Evolutionary conservation across 371 early-diverging fungal genomes (phyloP).

Genomic region (Saksenaea vasiformis): DNA sequence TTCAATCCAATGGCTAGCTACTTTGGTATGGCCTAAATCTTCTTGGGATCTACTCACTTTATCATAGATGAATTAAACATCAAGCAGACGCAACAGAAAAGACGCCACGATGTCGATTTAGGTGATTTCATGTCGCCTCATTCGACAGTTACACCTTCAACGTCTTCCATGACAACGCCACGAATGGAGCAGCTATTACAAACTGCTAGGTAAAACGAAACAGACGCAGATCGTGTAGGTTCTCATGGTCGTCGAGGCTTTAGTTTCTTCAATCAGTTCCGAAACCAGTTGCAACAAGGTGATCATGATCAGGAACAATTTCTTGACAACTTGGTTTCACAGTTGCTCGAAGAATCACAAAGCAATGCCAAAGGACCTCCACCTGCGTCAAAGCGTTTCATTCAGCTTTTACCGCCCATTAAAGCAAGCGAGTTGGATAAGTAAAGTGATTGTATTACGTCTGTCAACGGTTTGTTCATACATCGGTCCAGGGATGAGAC

Average conservation of each 20-base stretch:
- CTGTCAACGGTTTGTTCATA: too few species aligned
- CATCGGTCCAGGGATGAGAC: slow-evolving; percentile 52
- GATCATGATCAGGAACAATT: slow-evolving; percentile 48
- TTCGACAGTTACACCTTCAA: background rate
- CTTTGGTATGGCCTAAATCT: slow-evolving; percentile 24
- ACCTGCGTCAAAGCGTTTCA: slow-evolving; percentile 51
- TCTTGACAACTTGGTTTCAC: slow-evolving; percentile 48
- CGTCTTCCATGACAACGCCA: background rate
- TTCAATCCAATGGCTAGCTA: slow-evolving; percentile 28
- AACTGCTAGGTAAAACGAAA: slow-evolving; percentile 34
- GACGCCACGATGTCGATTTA: slow-evolving; percentile 36
- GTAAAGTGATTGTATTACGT: slow-evolving; percentile 13
- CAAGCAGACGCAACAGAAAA: slow-evolving; percentile 13
- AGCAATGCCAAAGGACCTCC: slow-evolving; percentile 52
- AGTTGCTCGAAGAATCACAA: slow-evolving; percentile 52
- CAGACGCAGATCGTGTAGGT: background rate
- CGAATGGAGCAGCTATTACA: slow-evolving; percentile 27
- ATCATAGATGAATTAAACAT: slow-evolving; percentile 39
- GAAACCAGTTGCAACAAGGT: slow-evolving; percentile 43
- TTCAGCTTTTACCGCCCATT: slow-evolving; percentile 31
- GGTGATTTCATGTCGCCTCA: slow-evolving; percentile 42
- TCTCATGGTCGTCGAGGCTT: background rate
- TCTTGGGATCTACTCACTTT: background rate
- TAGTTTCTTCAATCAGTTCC: slow-evolving; percentile 40
- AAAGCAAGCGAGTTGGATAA: slow-evolving; percentile 18